Conservation (phyloP, 495 filamentous ascomycete genomes). For the Aspergillus baeticus region DNA sequence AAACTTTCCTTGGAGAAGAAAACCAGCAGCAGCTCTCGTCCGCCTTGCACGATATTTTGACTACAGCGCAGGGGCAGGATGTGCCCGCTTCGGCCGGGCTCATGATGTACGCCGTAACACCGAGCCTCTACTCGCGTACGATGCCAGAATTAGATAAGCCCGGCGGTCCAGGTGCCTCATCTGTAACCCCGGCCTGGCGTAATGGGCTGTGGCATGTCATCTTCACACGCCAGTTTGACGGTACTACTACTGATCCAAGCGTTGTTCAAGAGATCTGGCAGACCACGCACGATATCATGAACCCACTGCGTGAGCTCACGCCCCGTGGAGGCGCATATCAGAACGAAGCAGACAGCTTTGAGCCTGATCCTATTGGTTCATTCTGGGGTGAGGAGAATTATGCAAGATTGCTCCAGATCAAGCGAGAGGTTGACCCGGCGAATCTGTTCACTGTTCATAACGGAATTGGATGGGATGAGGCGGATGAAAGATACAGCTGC, state of each 20-base stretch:
- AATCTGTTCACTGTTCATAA: constrained; percentile 19
- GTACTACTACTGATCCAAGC: constrained; percentile 2
- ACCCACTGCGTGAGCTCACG: constrained; percentile 27
- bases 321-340: constrained; percentile 39
- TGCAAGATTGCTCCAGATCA: constrained; percentile 33
- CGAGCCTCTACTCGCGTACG: constrained; percentile 9
- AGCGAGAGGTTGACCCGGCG: constrained; percentile 41
- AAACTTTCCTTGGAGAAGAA: constrained; percentile 6
- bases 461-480: constrained; percentile 19
- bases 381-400: constrained; percentile 38
- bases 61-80: not conserved
- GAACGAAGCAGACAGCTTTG: constrained; percentile 45
- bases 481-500: constrained; percentile 16
- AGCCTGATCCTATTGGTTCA: constrained; percentile 17
- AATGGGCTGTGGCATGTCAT: constrained; percentile 19
- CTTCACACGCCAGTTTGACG: constrained; percentile 4
- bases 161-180: constrained; percentile 14
- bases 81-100: not conserved
- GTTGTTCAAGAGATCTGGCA: constrained; percentile 12
- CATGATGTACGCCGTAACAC: constrained; percentile 6
- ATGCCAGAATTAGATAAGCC: constrained; percentile 11
- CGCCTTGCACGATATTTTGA: constrained; percentile 9
- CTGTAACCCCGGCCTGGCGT: constrained; percentile 21
- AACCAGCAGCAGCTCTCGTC: constrained; percentile 13
- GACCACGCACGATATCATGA: constrained; percentile 12